Percentiles rank a stretch among this genome's conserved stretches.
Conservation (phyloP, 495 filamentous ascomycete genomes). For the Usnea hakonensis region DNA sequence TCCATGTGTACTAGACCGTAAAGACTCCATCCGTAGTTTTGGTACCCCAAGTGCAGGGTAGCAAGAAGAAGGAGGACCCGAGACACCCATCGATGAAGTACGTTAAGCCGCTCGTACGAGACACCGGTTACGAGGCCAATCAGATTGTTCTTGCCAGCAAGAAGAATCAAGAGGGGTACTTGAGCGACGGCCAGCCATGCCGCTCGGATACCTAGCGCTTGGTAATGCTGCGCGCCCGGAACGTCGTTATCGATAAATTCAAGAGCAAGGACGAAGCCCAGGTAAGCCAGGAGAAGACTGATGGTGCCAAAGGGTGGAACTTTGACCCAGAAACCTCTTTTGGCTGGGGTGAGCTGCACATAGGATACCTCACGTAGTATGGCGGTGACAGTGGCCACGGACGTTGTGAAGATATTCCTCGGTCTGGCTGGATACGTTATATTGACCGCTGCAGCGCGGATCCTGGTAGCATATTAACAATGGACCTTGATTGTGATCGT, state of each 20-base stretch:
- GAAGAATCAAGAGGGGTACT: slow-evolving; percentile 69
- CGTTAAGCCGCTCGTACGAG: slow-evolving; percentile 70
- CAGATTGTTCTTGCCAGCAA: slow-evolving; percentile 69
- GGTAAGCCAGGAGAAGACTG: slow-evolving; percentile 36
- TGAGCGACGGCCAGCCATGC: slow-evolving; percentile 71
- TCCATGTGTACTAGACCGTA: slow-evolving; percentile 55
- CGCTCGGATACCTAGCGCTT: slow-evolving; percentile 65
- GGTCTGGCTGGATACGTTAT: slow-evolving; percentile 48
- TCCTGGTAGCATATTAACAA: neutral
- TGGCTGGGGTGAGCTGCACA: slow-evolving; percentile 43
- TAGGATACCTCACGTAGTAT: slow-evolving; percentile 58
- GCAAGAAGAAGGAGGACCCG: slow-evolving; percentile 66
- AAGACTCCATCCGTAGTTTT: slow-evolving; percentile 59
- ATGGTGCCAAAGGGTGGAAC: slow-evolving; percentile 50
- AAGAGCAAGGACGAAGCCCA: slow-evolving; percentile 35
- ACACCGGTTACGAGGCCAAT: slow-evolving; percentile 60
- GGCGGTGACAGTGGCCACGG: slow-evolving; percentile 61
- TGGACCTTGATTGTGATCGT: slow-evolving; percentile 15
- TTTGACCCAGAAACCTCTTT: slow-evolving; percentile 36
- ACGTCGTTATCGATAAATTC: slow-evolving; percentile 39
- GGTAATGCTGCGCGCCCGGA: slow-evolving; percentile 43
- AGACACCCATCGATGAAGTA: slow-evolving; percentile 75
- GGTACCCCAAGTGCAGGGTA: slow-evolving; percentile 67
- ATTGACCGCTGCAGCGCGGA: slow-evolving; percentile 9
- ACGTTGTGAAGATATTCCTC: slow-evolving; percentile 44